Evolutionary conservation across 768 basidiomycete species (phyloP).

Genomic region (Ramaria rubella): DNA sequence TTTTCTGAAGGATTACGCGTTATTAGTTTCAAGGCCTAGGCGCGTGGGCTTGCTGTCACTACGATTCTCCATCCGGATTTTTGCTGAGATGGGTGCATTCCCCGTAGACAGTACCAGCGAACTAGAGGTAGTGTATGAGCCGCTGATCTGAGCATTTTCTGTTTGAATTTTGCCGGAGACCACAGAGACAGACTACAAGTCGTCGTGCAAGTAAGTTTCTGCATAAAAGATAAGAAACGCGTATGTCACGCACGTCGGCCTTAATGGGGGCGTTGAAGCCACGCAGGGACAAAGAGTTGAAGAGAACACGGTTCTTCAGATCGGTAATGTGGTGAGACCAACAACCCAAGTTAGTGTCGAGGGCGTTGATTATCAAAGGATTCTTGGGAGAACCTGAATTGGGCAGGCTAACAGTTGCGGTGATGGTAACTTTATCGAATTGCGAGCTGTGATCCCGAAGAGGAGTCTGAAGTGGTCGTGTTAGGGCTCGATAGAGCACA

Average conservation of each 20-base stretch:
- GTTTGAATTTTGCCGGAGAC: no score
- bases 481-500: background rate
- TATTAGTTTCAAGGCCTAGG: background rate
- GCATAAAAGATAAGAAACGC: background rate
- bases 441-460: background rate
- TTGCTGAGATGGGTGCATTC: slow-evolving; percentile 35
- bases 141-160: slow-evolving; percentile 40
- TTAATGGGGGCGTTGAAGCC: slow-evolving; percentile 24
- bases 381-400: slow-evolving; percentile 9
- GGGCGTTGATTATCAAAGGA: slow-evolving; percentile 31
- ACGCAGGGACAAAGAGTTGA: slow-evolving; percentile 30
- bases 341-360: slow-evolving; percentile 38
- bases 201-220: no score
- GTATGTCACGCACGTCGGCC: background rate
- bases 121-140: slow-evolving; percentile 32
- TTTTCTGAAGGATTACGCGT: no score
- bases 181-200: slow-evolving; percentile 31
- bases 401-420: slow-evolving; percentile 35
- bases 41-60: background rate
- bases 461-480: background rate
- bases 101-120: slow-evolving; percentile 30
- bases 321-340: slow-evolving; percentile 32
- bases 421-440: slow-evolving; percentile 25
- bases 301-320: slow-evolving; percentile 28
- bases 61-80: slow-evolving; percentile 27